These are phyloP conservation scores for Arabidopsis suecica DNA, from an alignment of 345 rosid species.

Conservation along the genomic window DNA sequence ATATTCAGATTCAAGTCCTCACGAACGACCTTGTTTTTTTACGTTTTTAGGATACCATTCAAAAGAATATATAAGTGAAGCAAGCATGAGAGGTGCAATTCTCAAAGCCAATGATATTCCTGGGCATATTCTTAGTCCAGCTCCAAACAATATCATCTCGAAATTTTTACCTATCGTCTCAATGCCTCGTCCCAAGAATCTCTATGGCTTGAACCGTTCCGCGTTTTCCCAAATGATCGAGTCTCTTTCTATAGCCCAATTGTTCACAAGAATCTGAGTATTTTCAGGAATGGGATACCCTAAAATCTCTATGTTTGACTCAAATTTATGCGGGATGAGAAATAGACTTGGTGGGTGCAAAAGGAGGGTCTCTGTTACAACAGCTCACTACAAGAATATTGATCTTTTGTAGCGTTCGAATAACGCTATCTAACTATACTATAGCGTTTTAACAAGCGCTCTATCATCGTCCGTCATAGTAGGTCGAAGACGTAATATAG, in stretches of 20 bases:
- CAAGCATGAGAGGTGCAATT: conserved; percentile 41
- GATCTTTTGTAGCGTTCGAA: too few species aligned
- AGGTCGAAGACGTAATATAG: too few species aligned
- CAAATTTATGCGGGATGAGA: conserved; percentile 30
- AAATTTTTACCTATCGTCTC: conserved; percentile 28
- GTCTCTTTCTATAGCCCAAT: conserved; percentile 52
- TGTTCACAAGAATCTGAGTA: conserved; percentile 37
- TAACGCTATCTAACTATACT: too few species aligned
- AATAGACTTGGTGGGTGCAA: conserved; percentile 38
- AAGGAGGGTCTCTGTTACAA: conserved; percentile 38
- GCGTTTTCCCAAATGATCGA: conserved; percentile 41
- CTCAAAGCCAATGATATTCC: conserved; percentile 47
- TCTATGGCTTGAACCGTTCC: conserved; percentile 42
- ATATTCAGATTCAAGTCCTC: conserved; percentile 12
- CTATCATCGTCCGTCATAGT: too few species aligned
- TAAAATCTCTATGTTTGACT: conserved; percentile 20
- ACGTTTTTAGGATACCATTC: conserved; percentile 19
- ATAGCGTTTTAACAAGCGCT: too few species aligned
- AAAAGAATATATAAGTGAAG: conserved; percentile 43
- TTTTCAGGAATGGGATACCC: conserved; percentile 27
- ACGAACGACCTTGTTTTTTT: conserved; percentile 1
- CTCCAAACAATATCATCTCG: conserved; percentile 34
- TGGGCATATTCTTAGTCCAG: conserved; percentile 44
- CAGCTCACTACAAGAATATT: background rate
- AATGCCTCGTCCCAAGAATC: conserved; percentile 31